These are phyloP conservation scores for Agaricus blazei DNA, from an alignment of 768 basidiomycete species.

Conservation along the genomic window DNA sequence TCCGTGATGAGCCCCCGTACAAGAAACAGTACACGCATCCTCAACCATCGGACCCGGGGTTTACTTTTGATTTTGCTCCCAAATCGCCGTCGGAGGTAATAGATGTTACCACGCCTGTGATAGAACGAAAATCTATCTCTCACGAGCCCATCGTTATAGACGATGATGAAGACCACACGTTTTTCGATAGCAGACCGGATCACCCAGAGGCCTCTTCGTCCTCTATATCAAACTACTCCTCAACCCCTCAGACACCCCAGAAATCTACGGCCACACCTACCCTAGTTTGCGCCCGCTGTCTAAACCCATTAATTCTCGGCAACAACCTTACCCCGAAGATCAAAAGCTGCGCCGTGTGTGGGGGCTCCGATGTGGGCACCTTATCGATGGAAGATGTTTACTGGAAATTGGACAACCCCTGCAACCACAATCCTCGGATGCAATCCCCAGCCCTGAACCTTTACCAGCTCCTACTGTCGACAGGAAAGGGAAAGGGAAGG, in stretches of 20 bases:
- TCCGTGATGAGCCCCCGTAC: slow-evolving; percentile 37
- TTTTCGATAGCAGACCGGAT: background rate
- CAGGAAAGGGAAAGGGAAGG: slow-evolving; percentile 43
- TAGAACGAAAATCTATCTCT: slow-evolving; percentile 16
- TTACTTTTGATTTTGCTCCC: slow-evolving; percentile 63
- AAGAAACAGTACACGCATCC: slow-evolving; percentile 63
- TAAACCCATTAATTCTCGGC: slow-evolving; percentile 56
- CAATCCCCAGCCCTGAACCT: slow-evolving; percentile 5
- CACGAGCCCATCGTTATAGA: slow-evolving; percentile 43
- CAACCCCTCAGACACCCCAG: slow-evolving; percentile 3
- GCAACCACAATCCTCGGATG: slow-evolving; percentile 7
- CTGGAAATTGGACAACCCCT: slow-evolving; percentile 49
- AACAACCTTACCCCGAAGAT: slow-evolving; percentile 42
- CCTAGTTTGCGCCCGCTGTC: slow-evolving; percentile 65
- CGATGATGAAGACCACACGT: slow-evolving; percentile 29
- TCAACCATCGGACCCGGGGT: slow-evolving; percentile 48
- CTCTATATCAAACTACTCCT: slow-evolving; percentile 4
- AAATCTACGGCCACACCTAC: slow-evolving; percentile 26
- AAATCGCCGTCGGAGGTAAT: slow-evolving; percentile 20
- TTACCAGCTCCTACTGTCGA: slow-evolving; percentile 2
- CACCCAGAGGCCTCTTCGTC: background rate
- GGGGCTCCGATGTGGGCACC: slow-evolving; percentile 72
- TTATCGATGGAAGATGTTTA: slow-evolving; percentile 75
- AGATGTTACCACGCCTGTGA: slow-evolving; percentile 2
- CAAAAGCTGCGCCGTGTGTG: slow-evolving; percentile 49